phyloP scores from a whole-genome alignment of 306 rosid species.

The Sesbania bispinosa region DNA sequence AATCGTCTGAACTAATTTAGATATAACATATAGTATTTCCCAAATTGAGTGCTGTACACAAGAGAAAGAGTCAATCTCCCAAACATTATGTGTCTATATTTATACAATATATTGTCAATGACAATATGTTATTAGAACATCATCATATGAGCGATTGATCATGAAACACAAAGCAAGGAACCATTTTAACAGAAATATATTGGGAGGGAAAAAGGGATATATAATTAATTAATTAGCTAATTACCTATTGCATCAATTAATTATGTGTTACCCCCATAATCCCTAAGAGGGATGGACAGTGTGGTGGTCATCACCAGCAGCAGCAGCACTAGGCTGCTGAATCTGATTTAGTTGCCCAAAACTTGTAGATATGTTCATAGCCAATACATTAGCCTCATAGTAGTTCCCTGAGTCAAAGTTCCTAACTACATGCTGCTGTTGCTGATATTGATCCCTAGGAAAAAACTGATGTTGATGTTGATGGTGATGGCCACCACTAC shows the following conservation, averaged over 20 bases:
- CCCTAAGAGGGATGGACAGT: constrained; percentile 69
- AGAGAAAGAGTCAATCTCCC: constrained; percentile 17
- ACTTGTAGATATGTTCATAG: constrained; percentile 64
- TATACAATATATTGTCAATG: too few species aligned
- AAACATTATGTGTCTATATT: not conserved
- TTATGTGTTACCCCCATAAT: constrained; percentile 1
- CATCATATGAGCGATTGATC: too few species aligned
- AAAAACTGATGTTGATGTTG: constrained; percentile 53
- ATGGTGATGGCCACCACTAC: not conserved
- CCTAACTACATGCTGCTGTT: not conserved
- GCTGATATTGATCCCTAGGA: constrained; percentile 5
- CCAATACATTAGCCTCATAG: constrained; percentile 63
- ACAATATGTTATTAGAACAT: too few species aligned
- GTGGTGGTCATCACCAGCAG: constrained; percentile 52
- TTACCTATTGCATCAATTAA: constrained; percentile 18
- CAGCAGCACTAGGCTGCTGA: constrained; percentile 50
- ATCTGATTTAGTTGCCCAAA: constrained; percentile 62
- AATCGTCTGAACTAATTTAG: too few species aligned
- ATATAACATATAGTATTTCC: not conserved
- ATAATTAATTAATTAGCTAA: not conserved
- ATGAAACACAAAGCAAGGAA: not conserved
- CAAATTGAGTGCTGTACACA: not conserved
- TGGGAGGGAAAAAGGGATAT: not conserved
- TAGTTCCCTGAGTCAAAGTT: constrained; percentile 19
- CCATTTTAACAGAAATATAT: too few species aligned